A percentile compares a stretch with the other conserved stretches of the same genome.
phyloP scores from a whole-genome alignment of 2,329 filamentous ascomycete species.

The Rhynchosporium secalis region DNA sequence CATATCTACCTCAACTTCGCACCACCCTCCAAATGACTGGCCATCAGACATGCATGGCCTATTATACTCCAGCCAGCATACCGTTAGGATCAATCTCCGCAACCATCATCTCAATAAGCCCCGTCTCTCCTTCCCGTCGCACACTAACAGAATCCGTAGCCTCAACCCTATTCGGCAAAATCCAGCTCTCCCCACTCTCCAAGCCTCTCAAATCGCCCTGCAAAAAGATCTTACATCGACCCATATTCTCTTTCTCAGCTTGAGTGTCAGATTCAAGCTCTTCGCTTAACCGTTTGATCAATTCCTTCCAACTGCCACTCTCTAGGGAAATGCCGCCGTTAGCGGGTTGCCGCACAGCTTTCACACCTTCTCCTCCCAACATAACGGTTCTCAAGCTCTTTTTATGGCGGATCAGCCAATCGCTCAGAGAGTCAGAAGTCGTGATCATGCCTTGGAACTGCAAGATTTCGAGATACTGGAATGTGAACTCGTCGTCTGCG shows the following conservation, averaged over 20 bases:
- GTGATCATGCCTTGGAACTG: slow-evolving; percentile 46
- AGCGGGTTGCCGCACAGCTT: slow-evolving; percentile 43
- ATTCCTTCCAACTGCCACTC: slow-evolving; percentile 46
- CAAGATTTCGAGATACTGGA: neutral
- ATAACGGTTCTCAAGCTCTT: slow-evolving; percentile 44
- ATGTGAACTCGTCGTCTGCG: slow-evolving; percentile 38
- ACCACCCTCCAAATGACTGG: too few relatives aligned
- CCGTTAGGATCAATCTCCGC: too few relatives aligned
- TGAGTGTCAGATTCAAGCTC: slow-evolving; percentile 42
- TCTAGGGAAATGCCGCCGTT: slow-evolving; percentile 48
- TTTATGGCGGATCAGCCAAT: slow-evolving; percentile 46
- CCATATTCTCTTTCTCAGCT: slow-evolving; percentile 39
- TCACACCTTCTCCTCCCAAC: slow-evolving; percentile 48
- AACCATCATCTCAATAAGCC: too few relatives aligned
- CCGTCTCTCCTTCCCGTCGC: neutral
- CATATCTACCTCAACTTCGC: too few relatives aligned
- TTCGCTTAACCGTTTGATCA: slow-evolving; percentile 46
- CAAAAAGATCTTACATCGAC: slow-evolving; percentile 29
- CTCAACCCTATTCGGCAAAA: slow-evolving; percentile 7
- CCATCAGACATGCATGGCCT: too few relatives aligned
- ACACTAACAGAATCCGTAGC: neutral
- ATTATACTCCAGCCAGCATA: too few relatives aligned
- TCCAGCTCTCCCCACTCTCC: slow-evolving; percentile 28
- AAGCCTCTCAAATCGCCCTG: slow-evolving; percentile 43
- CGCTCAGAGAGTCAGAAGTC: slow-evolving; percentile 46